Percentiles rank a stretch among this genome's conserved stretches.
Conservation (phyloP, 2,329 filamentous ascomycete genomes). For the Fusarium sp. region DNA sequence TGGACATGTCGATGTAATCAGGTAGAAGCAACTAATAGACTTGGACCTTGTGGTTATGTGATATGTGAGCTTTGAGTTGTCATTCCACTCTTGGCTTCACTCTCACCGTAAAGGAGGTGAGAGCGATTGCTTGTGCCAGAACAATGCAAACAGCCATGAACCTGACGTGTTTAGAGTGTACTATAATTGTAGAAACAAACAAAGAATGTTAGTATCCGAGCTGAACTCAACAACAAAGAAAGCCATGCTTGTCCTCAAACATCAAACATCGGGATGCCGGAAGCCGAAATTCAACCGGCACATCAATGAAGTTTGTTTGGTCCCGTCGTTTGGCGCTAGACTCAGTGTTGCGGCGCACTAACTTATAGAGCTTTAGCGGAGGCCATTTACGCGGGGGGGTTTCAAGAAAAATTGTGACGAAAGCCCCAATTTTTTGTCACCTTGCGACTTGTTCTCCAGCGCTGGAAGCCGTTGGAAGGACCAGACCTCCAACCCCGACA, state of each 20-base stretch:
- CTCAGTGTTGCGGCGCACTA: conserved; percentile 24
- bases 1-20: conserved; percentile 19
- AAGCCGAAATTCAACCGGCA: conserved; percentile 41
- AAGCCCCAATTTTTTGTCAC: conserved; percentile 44
- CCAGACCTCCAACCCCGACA: conserved; percentile 37
- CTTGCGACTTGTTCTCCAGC: conserved; percentile 33
- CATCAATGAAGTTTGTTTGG: conserved; percentile 19
- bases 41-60: conserved; percentile 1
- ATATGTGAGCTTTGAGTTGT: background rate
- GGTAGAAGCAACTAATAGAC: conserved; percentile 25
- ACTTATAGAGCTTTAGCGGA: conserved; percentile 31
- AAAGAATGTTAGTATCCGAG: background rate
- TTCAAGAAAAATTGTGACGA: conserved; percentile 50
- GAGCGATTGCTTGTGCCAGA: background rate
- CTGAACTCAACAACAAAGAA: background rate
- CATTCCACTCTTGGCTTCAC: background rate
- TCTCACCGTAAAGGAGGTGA: background rate
- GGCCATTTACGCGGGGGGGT: conserved; percentile 38
- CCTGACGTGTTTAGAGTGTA: background rate
- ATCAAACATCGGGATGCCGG: conserved; percentile 10
- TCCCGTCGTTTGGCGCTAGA: conserved; percentile 23
- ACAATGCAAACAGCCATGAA: background rate
- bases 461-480: conserved; percentile 44
- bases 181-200: background rate
- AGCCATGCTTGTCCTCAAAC: background rate